Conservation (phyloP, 768 basidiomycete species). For the Pleurotus djamor region DNA sequence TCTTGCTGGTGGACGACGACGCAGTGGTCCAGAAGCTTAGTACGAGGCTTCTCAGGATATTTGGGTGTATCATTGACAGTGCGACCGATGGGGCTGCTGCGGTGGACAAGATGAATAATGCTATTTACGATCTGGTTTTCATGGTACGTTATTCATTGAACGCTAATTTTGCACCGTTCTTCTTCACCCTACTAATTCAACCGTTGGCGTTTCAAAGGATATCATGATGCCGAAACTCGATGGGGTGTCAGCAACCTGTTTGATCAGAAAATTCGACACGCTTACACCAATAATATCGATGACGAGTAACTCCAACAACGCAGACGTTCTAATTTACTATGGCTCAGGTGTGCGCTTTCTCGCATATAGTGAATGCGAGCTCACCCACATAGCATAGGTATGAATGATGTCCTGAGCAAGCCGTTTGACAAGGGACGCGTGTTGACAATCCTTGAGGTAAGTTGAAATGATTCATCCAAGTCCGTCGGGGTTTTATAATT, state of each 20-base stretch:
- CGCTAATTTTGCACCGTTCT: no score
- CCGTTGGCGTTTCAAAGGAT: background rate
- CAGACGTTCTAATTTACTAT: conserved; percentile 6
- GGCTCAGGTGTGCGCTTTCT: background rate
- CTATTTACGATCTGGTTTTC: conserved; percentile 5
- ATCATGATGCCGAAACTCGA: conserved; percentile 6
- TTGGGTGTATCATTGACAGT: conserved; percentile 1
- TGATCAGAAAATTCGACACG: background rate
- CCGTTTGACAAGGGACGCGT: conserved; percentile 1
- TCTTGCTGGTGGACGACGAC: conserved; percentile 3
- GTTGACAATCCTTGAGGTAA: conserved; percentile 1
- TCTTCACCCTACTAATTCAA: no score
- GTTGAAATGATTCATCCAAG: background rate
- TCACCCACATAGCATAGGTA: background rate
- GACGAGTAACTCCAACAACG: conserved; percentile 2
- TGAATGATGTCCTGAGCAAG: conserved; percentile 6
- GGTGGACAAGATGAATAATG: background rate
- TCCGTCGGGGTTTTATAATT: background rate
- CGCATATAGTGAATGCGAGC: no score
- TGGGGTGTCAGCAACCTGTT: conserved; percentile 1
- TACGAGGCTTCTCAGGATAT: background rate
- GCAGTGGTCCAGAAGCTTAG: conserved; percentile 5
- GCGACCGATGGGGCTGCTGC: conserved; percentile 4
- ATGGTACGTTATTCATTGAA: background rate
- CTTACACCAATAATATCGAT: conserved; percentile 5